Conservation (phyloP, 306 rosid species). For the Prunus salicina region DNA sequence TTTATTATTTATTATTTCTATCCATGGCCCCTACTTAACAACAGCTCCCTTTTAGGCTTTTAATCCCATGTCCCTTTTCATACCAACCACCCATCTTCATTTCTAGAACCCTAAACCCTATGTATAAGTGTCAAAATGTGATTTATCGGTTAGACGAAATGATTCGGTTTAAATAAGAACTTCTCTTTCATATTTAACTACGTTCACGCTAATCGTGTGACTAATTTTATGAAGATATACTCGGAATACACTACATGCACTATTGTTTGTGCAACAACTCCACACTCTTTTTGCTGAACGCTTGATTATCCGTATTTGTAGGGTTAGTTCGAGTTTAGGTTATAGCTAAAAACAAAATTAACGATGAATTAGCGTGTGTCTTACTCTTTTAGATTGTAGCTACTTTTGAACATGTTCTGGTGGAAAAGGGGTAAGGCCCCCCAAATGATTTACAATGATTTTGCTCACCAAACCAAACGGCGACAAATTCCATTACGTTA, state of each 20-base stretch:
- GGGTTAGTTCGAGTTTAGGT: neutral
- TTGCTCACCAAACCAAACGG: neutral
- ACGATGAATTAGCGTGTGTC: neutral
- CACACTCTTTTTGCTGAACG: no score
- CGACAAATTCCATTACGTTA: no score
- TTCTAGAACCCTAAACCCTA: neutral
- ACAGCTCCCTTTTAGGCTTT: neutral
- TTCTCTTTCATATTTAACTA: no score
- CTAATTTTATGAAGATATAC: neutral
- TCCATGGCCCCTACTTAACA: neutral
- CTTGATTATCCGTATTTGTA: neutral
- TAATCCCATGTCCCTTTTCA: neutral
- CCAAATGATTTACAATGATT: neutral
- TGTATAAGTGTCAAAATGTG: no score
- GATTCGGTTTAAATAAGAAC: neutral
- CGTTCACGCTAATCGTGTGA: no score
- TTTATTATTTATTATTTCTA: no score
- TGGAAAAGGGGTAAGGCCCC: neutral
- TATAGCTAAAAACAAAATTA: neutral
- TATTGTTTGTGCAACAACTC: no score
- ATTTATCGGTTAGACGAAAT: neutral
- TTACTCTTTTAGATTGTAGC: neutral
- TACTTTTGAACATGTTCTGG: neutral
- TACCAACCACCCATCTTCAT: neutral
- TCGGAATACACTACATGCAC: no score